Conservation (phyloP, 192 early-diverging fungal species). For the Coemansia sp. region DNA sequence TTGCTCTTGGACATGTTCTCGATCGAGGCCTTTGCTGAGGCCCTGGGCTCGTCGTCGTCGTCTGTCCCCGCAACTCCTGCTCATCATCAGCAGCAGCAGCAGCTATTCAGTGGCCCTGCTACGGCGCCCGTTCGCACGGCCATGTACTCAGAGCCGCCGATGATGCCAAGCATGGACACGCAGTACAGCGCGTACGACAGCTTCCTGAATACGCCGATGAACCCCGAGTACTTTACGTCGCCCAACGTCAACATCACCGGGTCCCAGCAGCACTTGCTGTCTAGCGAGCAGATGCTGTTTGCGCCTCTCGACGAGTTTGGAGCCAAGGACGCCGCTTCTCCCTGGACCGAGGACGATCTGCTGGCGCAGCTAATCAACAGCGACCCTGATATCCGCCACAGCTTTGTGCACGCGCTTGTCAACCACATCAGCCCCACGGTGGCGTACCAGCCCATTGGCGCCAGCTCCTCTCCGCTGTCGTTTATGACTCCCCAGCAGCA, state of each 20-base stretch:
- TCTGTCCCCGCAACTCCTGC: conserved; percentile 32
- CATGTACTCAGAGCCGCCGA: conserved; percentile 6
- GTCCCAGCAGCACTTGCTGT: neutral
- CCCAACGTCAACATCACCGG: conserved; percentile 4
- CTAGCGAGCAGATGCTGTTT: conserved; percentile 27
- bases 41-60: conserved; percentile 10
- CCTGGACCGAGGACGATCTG: conserved; percentile 11
- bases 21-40: conserved; percentile 3
- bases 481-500: conserved; percentile 2
- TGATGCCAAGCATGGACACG: conserved; percentile 6
- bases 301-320: conserved; percentile 53
- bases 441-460: conserved; percentile 30
- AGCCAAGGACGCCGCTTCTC: conserved; percentile 15
- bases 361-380: conserved; percentile 27
- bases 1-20: conserved; percentile 9
- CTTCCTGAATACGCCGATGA: conserved; percentile 41
- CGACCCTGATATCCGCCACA: conserved; percentile 39
- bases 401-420: conserved; percentile 50
- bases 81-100: neutral
- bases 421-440: conserved; percentile 39
- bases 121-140: conserved; percentile 18
- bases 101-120: conserved; percentile 5
- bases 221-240: conserved; percentile 13
- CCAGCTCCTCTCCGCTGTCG: neutral
- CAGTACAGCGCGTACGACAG: conserved; percentile 41